Evolutionary conservation across 352 stramenopile species (phyloP).

Genomic region (Phytopythium boreale): DNA sequence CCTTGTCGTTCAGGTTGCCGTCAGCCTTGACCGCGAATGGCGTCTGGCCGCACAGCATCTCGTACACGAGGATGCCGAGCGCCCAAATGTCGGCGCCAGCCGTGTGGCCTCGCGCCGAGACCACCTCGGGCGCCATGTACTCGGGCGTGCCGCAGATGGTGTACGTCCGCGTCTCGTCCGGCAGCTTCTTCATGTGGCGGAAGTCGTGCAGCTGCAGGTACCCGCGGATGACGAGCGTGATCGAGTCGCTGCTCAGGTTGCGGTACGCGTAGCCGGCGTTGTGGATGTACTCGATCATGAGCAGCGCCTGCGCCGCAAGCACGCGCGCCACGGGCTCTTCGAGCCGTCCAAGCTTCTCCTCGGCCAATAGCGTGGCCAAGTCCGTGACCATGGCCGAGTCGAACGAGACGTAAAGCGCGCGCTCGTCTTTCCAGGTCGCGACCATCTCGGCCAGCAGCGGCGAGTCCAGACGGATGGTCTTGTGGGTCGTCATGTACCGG

Average conservation of each 20-base stretch:
- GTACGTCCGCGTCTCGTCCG: constrained; percentile 79
- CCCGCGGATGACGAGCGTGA: constrained; percentile 75
- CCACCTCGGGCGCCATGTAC: constrained; percentile 89
- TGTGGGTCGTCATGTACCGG: constrained; percentile 64
- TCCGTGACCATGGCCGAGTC: constrained; percentile 69
- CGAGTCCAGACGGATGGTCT: constrained; percentile 66
- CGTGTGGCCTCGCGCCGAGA: constrained; percentile 78
- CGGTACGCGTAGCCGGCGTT: constrained; percentile 76
- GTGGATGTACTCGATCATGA: constrained; percentile 86
- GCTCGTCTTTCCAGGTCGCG: constrained; percentile 73
- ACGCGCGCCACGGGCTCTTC: constrained; percentile 49
- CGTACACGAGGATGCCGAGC: constrained; percentile 83
- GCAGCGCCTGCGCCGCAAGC: constrained; percentile 67
- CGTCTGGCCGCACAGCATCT: constrained; percentile 84
- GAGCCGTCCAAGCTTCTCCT: constrained; percentile 55
- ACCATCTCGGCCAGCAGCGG: constrained; percentile 72
- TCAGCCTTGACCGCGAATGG: constrained; percentile 76
- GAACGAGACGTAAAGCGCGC: constrained; percentile 79
- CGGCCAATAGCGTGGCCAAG: constrained; percentile 51
- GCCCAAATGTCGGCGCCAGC: constrained; percentile 83
- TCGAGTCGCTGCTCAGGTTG: constrained; percentile 84
- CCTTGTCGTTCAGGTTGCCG: constrained; percentile 66
- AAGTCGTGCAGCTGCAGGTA: constrained; percentile 88
- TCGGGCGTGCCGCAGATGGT: constrained; percentile 88
- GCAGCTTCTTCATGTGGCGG: constrained; percentile 80